A percentile compares a stretch with the other conserved stretches of the same genome.
These are phyloP conservation scores for Withania somnifera DNA, from an alignment of 305 asterid species.

Conservation along the genomic window DNA sequence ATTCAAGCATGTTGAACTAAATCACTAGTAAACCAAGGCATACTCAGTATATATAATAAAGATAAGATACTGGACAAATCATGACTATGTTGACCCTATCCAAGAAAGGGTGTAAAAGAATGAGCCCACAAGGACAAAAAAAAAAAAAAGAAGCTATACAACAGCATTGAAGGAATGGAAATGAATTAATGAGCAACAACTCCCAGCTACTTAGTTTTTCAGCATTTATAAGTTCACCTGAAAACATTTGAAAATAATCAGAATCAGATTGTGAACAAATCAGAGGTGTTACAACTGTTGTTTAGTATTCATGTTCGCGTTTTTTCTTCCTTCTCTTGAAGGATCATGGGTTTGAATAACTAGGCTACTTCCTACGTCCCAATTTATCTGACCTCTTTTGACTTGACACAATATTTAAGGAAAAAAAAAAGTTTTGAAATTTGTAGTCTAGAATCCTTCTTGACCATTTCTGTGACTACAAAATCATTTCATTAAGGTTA, in stretches of 20 bases:
- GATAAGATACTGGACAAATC: not conserved
- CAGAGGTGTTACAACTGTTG: not conserved
- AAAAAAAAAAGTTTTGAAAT: too few species aligned
- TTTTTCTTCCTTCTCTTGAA: too few species aligned
- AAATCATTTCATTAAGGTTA: too few species aligned
- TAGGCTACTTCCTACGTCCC: too few species aligned
- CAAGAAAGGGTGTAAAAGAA: not conserved
- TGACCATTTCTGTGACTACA: too few species aligned
- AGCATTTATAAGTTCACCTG: not conserved
- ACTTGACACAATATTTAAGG: too few species aligned
- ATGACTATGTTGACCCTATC: not conserved
- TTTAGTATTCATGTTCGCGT: too few species aligned
- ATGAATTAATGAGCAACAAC: not conserved
- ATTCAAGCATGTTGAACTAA: not conserved
- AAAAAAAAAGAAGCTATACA: not conserved
- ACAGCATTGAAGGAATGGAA: not conserved
- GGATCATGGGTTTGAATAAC: too few species aligned
- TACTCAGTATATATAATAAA: not conserved
- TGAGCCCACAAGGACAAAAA: not conserved
- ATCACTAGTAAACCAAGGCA: not conserved
- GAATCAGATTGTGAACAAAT: not conserved
- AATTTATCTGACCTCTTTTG: too few species aligned
- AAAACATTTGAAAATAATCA: not conserved
- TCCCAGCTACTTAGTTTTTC: not conserved
- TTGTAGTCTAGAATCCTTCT: too few species aligned